phyloP scores from a whole-genome alignment of 2,329 filamentous ascomycete genomes.

The Alternaria sp. region DNA sequence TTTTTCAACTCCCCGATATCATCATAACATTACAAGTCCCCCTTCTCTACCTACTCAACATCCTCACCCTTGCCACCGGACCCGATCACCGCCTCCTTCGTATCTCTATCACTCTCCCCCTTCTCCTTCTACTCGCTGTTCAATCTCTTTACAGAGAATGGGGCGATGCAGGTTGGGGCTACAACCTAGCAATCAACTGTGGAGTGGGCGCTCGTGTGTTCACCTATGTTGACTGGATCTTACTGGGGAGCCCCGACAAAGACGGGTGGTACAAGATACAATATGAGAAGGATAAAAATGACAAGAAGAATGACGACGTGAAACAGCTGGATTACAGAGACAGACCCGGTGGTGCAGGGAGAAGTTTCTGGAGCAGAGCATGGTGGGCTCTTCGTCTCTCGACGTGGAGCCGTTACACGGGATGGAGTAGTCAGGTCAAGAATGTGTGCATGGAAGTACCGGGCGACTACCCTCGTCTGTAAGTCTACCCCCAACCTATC shows the following conservation, averaged over 20 bases:
- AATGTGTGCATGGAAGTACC: constrained; percentile 29
- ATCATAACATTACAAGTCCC: constrained; percentile 17
- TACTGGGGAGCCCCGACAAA: constrained; percentile 29
- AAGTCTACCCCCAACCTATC: background rate
- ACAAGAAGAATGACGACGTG: background rate
- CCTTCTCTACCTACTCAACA: constrained; percentile 20
- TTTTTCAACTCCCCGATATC: constrained; percentile 13
- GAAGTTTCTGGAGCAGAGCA: constrained; percentile 15
- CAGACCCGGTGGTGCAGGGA: constrained; percentile 4
- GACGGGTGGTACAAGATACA: constrained; percentile 33
- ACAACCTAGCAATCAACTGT: constrained; percentile 21
- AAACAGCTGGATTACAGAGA: background rate
- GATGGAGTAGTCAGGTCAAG: constrained; percentile 39
- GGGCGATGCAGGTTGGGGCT: constrained; percentile 13
- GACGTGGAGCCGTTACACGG: constrained; percentile 25
- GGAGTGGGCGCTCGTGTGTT: constrained; percentile 8
- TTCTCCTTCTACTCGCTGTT: constrained; percentile 16
- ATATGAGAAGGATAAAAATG: constrained; percentile 1
- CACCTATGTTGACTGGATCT: constrained; percentile 29
- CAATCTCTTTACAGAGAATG: constrained; percentile 27
- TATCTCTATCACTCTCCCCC: constrained; percentile 20
- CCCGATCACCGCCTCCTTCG: constrained; percentile 12
- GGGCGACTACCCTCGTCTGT: constrained; percentile 29
- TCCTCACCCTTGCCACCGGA: constrained; percentile 22
- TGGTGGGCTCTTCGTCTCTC: constrained; percentile 32